Evolutionary conservation across 129 eudicot species (phyloP), one percentile per base, ranked within the genome.

Genomic region (Lonicera japonica): DNA sequence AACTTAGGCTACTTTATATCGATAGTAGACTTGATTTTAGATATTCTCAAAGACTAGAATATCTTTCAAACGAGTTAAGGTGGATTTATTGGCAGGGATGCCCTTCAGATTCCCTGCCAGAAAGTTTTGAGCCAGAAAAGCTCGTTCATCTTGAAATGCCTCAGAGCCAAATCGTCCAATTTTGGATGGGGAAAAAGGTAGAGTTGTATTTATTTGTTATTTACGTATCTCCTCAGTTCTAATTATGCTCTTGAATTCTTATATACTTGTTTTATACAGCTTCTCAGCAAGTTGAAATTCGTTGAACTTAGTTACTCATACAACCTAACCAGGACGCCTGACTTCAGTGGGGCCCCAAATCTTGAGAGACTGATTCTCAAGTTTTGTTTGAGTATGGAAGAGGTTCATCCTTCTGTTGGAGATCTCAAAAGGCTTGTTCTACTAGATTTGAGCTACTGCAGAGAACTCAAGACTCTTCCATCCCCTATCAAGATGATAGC

Each of bases 151-250:
- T 70, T n/a, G 58, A 58, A 21, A 38, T 70, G 64, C 15, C 0
- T 25, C 0, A 9, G 8, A 70, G 80, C 66, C 16, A 29, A 1
- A 53, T 70, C 12, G 40, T 11, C 24, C 54, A 25, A 7, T 64
- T 64, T 16, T 58, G 80, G 68, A 19, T n/a, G 19, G 72, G 34
- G 13, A n/a, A 46, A 24, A 70, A 70, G 76, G 80, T 64, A 14
- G 3, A 13, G 36, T 54, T 10, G 5, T 18, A 18, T 0, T 19
- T n/a, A 10, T 43, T 43, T 43, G 50, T 8, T 43, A 43, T 21
- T 9, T 22, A 54, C 20, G 5, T 10, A 9, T 54, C 25, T 54
- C 29, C 6, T 21, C n/a, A 6, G 11, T 43, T 2, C 4, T 29
- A 14, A 8, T 3, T 10, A 10, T 8, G 1, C 50, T 43, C 13